These are phyloP conservation scores for Thielaviopsis euricoi DNA, from an alignment of 2,329 filamentous ascomycete species.

Conservation along the genomic window DNA sequence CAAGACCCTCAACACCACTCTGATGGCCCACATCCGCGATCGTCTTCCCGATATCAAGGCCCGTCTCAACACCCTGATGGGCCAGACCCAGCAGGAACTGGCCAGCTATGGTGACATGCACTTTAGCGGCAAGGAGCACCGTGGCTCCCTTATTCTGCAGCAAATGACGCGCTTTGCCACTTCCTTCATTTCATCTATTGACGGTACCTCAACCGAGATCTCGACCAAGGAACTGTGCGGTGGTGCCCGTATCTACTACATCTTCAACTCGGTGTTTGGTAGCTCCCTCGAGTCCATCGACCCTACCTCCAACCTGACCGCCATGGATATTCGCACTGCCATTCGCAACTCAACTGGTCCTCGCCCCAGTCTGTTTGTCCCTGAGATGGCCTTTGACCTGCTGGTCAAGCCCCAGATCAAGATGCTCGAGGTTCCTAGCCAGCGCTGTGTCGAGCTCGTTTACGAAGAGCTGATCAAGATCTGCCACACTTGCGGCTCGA, in stretches of 20 bases:
- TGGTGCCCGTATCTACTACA: constrained; percentile 92
- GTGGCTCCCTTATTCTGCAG: constrained; percentile 85
- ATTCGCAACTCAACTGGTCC: constrained; percentile 97
- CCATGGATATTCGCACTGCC: constrained; percentile 86
- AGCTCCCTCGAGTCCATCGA: constrained; percentile 93
- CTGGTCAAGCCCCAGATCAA: constrained; percentile 98
- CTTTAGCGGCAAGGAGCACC: constrained; percentile 92
- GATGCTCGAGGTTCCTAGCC: constrained; percentile 81
- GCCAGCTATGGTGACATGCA: constrained; percentile 96
- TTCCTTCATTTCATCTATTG: constrained; percentile 95
- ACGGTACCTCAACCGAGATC: constrained; percentile 95
- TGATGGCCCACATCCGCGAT: constrained; percentile 94
- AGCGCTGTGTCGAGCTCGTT: constrained; percentile 91
- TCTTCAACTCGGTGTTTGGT: constrained; percentile 97
- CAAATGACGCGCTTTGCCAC: constrained; percentile 97
- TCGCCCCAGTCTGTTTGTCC: constrained; percentile 87
- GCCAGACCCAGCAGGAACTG: constrained; percentile 96
- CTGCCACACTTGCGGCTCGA: constrained; percentile 94
- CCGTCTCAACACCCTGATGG: constrained; percentile 93
- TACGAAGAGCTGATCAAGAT: constrained; percentile 99
- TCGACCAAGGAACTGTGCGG: constrained; percentile 96
- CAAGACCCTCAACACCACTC: constrained; percentile 83
- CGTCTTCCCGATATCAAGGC: constrained; percentile 96
- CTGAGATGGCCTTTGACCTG: constrained; percentile 92
- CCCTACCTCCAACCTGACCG: constrained; percentile 85